These are phyloP conservation scores for Clathrus columnatus DNA, from an alignment of 768 basidiomycete genomes.

Conservation along the genomic window DNA sequence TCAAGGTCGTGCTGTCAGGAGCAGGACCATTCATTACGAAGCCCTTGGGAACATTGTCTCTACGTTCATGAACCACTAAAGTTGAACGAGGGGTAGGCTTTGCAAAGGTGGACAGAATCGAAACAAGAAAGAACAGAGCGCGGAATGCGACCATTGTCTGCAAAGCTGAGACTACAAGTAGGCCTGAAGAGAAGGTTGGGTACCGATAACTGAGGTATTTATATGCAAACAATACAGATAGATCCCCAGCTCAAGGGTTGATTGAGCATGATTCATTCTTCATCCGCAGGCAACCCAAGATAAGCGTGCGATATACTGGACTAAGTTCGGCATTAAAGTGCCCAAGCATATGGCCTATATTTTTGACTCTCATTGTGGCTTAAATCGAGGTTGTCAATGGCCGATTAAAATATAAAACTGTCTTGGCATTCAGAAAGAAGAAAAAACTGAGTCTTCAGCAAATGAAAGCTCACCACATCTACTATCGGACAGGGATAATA, in stretches of 20 bases:
- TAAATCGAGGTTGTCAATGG: neutral
- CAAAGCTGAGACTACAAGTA: neutral
- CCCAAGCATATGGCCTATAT: neutral
- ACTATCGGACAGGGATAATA: too few species aligned
- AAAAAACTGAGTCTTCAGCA: neutral
- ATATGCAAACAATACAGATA: conserved; percentile 19
- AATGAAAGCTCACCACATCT: neutral
- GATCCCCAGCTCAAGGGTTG: neutral
- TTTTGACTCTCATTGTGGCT: neutral
- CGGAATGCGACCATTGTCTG: conserved; percentile 5
- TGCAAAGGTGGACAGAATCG: neutral
- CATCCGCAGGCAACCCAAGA: neutral
- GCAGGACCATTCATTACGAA: conserved; percentile 25
- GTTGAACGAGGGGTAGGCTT: neutral
- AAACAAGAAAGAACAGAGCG: conserved; percentile 1
- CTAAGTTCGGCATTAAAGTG: neutral
- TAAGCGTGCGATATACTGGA: neutral
- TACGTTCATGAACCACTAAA: conserved; percentile 23
- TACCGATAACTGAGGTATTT: conserved; percentile 12
- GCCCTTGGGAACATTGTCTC: conserved; percentile 19
- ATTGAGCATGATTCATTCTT: neutral
- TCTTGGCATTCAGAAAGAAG: too few species aligned
- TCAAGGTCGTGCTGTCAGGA: conserved; percentile 22
- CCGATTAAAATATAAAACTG: neutral
- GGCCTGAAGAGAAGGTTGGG: neutral